These are phyloP conservation scores for Wickerhamomyces ciferrii DNA, from an alignment of 805 yeast species.

Conservation along the genomic window DNA sequence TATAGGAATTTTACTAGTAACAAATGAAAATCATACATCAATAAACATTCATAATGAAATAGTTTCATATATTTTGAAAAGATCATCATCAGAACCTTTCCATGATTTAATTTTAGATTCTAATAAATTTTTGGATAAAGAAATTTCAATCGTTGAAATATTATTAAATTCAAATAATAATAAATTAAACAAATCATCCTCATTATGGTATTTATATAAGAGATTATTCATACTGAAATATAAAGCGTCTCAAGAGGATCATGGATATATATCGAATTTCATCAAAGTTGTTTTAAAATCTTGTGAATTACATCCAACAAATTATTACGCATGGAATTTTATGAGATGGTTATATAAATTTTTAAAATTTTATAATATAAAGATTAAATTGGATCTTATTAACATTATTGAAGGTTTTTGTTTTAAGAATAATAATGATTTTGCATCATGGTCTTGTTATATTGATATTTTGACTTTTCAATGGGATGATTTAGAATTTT, in stretches of 20 bases:
- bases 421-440: background rate
- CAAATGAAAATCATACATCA: conserved; percentile 30
- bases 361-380: background rate
- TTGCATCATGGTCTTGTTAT: background rate
- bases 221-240: conserved; percentile 19
- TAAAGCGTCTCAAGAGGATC: no score
- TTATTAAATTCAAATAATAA: conserved; percentile 27
- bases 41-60: conserved; percentile 25
- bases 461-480: background rate
- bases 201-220: conserved; percentile 29
- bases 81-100: background rate
- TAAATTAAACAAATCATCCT: conserved; percentile 32
- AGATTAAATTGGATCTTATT: background rate
- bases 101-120: conserved; percentile 1
- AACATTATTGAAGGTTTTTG: conserved; percentile 20
- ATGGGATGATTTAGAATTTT: background rate
- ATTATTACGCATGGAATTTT: conserved; percentile 37
- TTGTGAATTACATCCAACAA: conserved; percentile 27
- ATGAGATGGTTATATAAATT: conserved; percentile 11
- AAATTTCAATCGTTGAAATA: conserved; percentile 14
- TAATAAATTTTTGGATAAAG: conserved; percentile 10
- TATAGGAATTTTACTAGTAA: conserved; percentile 27
- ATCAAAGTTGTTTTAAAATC: conserved; percentile 19
- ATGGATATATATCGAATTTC: no score
- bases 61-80: conserved; percentile 9